Percentiles rank a stretch among this genome's conserved stretches.
Conservation (phyloP, 768 basidiomycete species). For the Mycena vulgaris region DNA sequence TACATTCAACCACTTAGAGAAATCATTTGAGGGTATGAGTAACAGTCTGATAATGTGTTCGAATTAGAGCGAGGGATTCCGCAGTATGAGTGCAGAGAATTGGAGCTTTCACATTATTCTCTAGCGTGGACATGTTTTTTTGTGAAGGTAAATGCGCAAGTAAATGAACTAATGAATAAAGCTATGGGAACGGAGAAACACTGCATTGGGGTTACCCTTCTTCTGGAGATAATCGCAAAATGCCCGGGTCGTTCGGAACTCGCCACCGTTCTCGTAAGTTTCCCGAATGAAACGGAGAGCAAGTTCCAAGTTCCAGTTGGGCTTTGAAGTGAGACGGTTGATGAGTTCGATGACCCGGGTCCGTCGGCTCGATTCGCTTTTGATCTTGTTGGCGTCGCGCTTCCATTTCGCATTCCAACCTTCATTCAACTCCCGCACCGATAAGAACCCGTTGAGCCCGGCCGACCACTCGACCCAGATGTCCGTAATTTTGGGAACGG, state of each 20-base stretch:
- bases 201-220: too few relatives aligned
- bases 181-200: too few relatives aligned
- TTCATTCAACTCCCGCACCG: conserved; percentile 14
- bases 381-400: neutral
- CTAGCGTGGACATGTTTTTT: too few relatives aligned
- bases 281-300: conserved; percentile 12
- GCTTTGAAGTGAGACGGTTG: neutral
- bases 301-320: conserved; percentile 24
- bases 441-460: conserved; percentile 16
- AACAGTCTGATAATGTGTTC: too few relatives aligned
- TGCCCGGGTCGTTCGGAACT: neutral
- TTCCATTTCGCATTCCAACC: conserved; percentile 12
- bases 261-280: neutral
- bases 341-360: conserved; percentile 3
- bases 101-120: too few relatives aligned
- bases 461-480: conserved; percentile 17
- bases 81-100: too few relatives aligned
- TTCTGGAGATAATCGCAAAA: conserved; percentile 21
- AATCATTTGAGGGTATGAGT: too few relatives aligned
- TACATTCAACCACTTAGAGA: too few relatives aligned
- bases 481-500: conserved; percentile 5
- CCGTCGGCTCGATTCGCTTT: conserved; percentile 13
- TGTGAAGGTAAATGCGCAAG: too few relatives aligned
- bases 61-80: too few relatives aligned
- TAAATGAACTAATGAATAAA: too few relatives aligned